A percentile compares a stretch with the other conserved stretches of the same genome.
Conservation (phyloP, 768 basidiomycete genomes). For the Daedalea quercina region DNA sequence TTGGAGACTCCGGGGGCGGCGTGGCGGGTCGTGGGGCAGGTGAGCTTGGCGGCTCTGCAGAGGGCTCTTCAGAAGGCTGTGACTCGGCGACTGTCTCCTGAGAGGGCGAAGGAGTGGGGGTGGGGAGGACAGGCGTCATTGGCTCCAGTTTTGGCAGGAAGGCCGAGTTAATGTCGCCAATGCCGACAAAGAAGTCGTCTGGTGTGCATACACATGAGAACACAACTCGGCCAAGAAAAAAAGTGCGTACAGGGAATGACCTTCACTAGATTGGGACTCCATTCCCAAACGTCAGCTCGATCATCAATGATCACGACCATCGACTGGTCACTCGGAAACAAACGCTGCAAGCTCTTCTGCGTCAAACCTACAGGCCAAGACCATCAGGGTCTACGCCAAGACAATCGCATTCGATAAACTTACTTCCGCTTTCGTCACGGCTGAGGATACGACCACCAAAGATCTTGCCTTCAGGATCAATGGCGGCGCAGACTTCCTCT, state of each 20-base stretch:
- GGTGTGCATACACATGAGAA: conserved; percentile 14
- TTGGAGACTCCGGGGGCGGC: background rate
- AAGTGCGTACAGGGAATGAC: conserved; percentile 82
- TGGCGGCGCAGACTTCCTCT: conserved; percentile 87
- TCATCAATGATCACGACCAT: conserved; percentile 99
- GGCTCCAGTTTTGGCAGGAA: conserved; percentile 80
- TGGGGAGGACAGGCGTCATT: conserved; percentile 32
- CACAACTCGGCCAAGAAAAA: background rate
- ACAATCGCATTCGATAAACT: conserved; percentile 23
- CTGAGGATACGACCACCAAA: conserved; percentile 88
- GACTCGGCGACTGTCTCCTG: background rate
- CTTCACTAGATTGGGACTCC: conserved; percentile 94
- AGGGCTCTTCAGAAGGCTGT: background rate
- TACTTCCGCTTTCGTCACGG: conserved; percentile 95
- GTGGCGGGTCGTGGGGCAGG: conserved; percentile 1
- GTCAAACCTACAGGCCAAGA: conserved; percentile 57
- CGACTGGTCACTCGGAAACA: conserved; percentile 95
- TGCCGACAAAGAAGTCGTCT: conserved; percentile 98
- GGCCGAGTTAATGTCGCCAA: conserved; percentile 96
- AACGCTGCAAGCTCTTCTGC: conserved; percentile 82
- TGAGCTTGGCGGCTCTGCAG: background rate
- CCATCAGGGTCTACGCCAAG: background rate
- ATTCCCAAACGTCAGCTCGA: conserved; percentile 97
- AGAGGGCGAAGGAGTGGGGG: background rate
- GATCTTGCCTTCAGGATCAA: conserved; percentile 81